These are phyloP conservation scores for Arabis alpina DNA, from an alignment of 345 rosid genomes.

Conservation along the genomic window DNA sequence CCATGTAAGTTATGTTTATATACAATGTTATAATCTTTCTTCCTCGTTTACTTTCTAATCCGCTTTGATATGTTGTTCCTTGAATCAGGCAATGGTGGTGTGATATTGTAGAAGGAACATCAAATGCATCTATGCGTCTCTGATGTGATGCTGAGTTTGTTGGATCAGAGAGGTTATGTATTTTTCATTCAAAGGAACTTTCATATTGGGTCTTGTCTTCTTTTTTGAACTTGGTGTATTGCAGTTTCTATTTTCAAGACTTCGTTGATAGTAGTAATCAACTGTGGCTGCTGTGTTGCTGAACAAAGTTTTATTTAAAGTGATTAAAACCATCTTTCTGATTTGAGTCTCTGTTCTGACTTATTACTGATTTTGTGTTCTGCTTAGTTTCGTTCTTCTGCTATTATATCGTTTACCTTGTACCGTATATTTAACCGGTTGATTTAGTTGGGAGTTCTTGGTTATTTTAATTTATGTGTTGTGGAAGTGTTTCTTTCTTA, in stretches of 20 bases:
- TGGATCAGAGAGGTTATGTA: background rate
- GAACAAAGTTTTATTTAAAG: background rate
- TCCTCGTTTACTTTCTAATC: conserved; percentile 7
- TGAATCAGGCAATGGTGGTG: conserved; percentile 32
- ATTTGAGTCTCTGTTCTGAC: conserved; percentile 2
- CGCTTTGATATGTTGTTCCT: background rate
- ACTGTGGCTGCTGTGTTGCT: background rate
- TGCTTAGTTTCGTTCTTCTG: background rate
- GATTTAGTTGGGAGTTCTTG: background rate
- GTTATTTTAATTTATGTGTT: too few relatives aligned
- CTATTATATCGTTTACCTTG: background rate
- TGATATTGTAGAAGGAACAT: conserved; percentile 4
- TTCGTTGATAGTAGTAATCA: background rate
- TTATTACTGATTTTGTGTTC: background rate
- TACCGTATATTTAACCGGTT: conserved; percentile 4
- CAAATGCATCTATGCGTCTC: too few relatives aligned
- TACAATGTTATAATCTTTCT: background rate
- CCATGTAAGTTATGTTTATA: conserved; percentile 41
- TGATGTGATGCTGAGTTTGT: too few relatives aligned
- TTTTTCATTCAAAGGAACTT: background rate
- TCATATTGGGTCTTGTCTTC: background rate
- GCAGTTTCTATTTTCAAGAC: conserved; percentile 9
- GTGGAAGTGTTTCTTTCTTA: too few relatives aligned
- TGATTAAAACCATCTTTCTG: too few relatives aligned
- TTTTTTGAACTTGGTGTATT: conserved; percentile 1